Percentiles rank a stretch among this genome's conserved stretches.
Evolutionary conservation across 2,329 filamentous ascomycete species (phyloP).

Genomic region (Penicillium griseofulvum): DNA sequence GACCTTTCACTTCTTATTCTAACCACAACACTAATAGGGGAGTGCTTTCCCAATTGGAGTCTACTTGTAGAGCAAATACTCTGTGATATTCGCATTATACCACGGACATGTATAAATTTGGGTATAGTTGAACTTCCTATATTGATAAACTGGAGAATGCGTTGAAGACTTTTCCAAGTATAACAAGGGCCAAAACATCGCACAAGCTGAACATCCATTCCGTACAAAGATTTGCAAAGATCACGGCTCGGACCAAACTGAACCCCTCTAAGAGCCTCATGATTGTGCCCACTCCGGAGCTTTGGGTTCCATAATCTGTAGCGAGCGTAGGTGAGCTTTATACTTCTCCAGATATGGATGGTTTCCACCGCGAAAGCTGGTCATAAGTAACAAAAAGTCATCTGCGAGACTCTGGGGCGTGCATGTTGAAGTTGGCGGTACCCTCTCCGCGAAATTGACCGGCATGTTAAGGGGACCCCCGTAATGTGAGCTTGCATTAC

Average conservation of each 20-base stretch:
- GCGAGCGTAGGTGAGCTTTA: constrained; percentile 27
- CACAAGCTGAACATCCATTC: neutral
- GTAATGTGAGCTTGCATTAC: constrained; percentile 25
- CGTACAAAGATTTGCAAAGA: neutral
- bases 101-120: neutral
- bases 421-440: constrained; percentile 11
- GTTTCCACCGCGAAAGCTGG: constrained; percentile 36
- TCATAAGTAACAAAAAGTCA: constrained; percentile 33
- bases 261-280: constrained; percentile 1
- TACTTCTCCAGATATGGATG: constrained; percentile 38
- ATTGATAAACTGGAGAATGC: neutral
- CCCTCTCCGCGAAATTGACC: constrained; percentile 13
- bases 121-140: neutral
- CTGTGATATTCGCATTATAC: neutral
- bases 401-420: constrained; percentile 26
- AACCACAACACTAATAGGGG: too few species aligned
- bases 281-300: constrained; percentile 19
- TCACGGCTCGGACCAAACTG: neutral
- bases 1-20: too few species aligned
- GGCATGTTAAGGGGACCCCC: constrained; percentile 11
- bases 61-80: neutral
- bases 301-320: constrained; percentile 20
- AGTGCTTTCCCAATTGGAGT: too few species aligned
- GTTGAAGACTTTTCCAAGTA: neutral
- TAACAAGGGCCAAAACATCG: neutral